Conservation (phyloP, 2,329 filamentous ascomycete genomes). For the Cercospora nicotianae region DNA sequence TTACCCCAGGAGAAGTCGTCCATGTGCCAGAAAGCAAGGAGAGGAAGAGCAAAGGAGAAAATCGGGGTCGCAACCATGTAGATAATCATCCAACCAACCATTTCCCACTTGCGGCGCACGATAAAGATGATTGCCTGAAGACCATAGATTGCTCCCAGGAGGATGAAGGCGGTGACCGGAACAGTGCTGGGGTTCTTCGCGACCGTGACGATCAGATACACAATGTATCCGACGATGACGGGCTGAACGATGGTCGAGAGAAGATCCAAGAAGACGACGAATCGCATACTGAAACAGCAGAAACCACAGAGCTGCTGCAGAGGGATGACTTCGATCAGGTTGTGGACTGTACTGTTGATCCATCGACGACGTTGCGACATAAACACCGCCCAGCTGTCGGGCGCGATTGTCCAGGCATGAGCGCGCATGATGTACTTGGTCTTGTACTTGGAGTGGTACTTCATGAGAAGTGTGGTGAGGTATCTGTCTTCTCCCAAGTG, state of each 20-base stretch:
- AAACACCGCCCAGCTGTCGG: slow-evolving; percentile 91
- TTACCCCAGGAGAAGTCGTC: slow-evolving; percentile 99
- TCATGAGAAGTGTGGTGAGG: slow-evolving; percentile 88
- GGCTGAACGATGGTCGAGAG: slow-evolving; percentile 90
- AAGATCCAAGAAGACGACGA: slow-evolving; percentile 92
- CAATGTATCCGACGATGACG: slow-evolving; percentile 84
- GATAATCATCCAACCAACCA: slow-evolving; percentile 99
- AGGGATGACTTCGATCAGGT: slow-evolving; percentile 91
- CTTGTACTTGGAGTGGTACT: slow-evolving; percentile 91
- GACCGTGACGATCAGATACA: slow-evolving; percentile 80
- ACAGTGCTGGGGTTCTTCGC: slow-evolving; percentile 62
- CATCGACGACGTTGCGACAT: slow-evolving; percentile 97
- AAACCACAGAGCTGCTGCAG: slow-evolving; percentile 95
- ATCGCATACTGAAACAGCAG: slow-evolving; percentile 99
- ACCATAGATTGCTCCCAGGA: slow-evolving; percentile 95
- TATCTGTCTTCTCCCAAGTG: slow-evolving; percentile 98
- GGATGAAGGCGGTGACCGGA: slow-evolving; percentile 82
- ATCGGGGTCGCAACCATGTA: slow-evolving; percentile 90
- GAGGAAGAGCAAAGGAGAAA: slow-evolving; percentile 83
- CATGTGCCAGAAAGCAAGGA: slow-evolving; percentile 99
- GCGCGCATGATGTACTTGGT: slow-evolving; percentile 94
- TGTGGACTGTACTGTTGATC: slow-evolving; percentile 99
- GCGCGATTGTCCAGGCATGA: slow-evolving; percentile 95
- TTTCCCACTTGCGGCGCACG: slow-evolving; percentile 94
- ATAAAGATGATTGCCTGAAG: slow-evolving; percentile 94